Base-by-base conservation (phyloP, 2,329 filamentous ascomycete species). In the Emmonsia crescens region DNA sequence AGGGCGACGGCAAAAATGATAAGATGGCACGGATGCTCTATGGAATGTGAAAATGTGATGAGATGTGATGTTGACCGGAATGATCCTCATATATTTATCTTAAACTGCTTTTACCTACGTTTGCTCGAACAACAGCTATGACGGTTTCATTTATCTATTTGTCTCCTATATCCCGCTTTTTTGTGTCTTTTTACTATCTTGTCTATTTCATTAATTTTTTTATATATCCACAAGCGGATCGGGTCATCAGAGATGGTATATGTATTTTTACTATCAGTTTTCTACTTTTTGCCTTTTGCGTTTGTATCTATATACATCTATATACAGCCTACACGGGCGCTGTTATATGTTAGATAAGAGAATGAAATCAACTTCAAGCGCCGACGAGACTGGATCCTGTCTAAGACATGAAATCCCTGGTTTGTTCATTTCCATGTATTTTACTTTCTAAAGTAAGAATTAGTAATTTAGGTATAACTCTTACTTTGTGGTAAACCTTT, bases 1-100 rank as follows among this genome's bases (percentile, higher is more conserved):
- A 64, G 40, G 59, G 68, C 42, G 65, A 72, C 24, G 65, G 69
- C 36, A 71, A 72, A 33, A 29, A 57, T 66, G 65, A 64, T 63
- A 68, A 68, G 42, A 70, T 71, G 70, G 65, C 71, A 62, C 68
- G 67, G 42, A 71, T 71, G 71, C 62, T 72, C 63, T 69, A 70
- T 52, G 62, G 59, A 61, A 63, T 68, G 29, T 66, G 65, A 59
- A 29, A 6, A 31, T 8, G 27, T 42, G 21, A 49, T 29, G 5
- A 54, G 14, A 33, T n/a, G 12, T 54, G 49, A 54, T 19, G 48
- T 31, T 27, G 27, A 6, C 12, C n/a, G 49, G 24, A 12, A 49
- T 29, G 21, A 49, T 27, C 46, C 14, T 29, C 19, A 14, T 14
- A 5, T 49, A 49, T 38, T 5, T 55, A 55, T 55, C 38, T 10